Evolutionary conservation across 208 protist genomes (phyloP), one percentile per base, ranked within the genome.

Genomic region (Leishmania arabica): DNA sequence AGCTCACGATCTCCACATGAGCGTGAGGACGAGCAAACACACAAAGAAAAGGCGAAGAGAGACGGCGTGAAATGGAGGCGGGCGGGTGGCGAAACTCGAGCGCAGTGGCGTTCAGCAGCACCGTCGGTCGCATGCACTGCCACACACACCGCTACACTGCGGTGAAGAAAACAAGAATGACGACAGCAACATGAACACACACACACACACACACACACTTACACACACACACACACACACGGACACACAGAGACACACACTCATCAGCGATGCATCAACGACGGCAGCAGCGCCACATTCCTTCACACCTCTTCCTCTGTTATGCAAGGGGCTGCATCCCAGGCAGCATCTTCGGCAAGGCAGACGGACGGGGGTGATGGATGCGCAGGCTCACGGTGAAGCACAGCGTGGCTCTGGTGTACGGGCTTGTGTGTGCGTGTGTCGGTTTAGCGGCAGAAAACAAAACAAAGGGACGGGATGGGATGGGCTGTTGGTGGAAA

Each of bases 201-300:
- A 78, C 49, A 70, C 58, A 78, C 69, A 77, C 69, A 78, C 80
- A 75, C 74, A n/a, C n/a, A n/a, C n/a, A n/a, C n/a, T n/a, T n/a
- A n/a, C n/a, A 45, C 31, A 69, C 53, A 58, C 4, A 56, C 51
- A 56, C 53, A 5, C 56, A 60, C 56, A 47, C 4, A 47, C 8
- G 27, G 34, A 47, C 8, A 69, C 68, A 75, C 53, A 84, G 0
- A 53, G 1, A 53, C 13, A 53, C 13, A 54, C 45, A 49, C 45
- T 7, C 45, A 49, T 49, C 45, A 49, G 13, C 45, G 45, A 49
- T 11, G 45, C 8, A 49, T 49, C 45, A 8, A 11, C 45, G 51
- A 54, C 15, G 51, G 15, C 51, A 21, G 17, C 51, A 54, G 15
- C 17, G 51, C 51, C 17, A 21, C 17, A 21, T 54, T 13, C 51